A percentile compares a stretch with the other conserved stretches of the same genome.
These are phyloP conservation scores for Echeveria elegans DNA, from an alignment of 164 flowering plant genomes.

Conservation along the genomic window DNA sequence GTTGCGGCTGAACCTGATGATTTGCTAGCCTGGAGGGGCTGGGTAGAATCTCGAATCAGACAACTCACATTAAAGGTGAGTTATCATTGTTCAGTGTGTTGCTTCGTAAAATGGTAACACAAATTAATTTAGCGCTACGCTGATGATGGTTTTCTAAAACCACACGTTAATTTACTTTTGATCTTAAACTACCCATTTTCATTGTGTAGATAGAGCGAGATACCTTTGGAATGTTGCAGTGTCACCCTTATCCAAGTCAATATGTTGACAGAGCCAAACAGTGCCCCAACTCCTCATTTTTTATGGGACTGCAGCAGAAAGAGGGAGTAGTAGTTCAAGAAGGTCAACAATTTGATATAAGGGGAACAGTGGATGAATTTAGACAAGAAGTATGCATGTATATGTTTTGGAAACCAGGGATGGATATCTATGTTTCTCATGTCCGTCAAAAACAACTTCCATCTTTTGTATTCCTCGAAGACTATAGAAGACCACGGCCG, in stretches of 20 bases:
- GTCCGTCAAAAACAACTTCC: constrained; percentile 85
- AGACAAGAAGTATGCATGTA: constrained; percentile 67
- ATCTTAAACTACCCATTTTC: neutral
- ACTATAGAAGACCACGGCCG: constrained; percentile 51
- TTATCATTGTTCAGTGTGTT: constrained; percentile 13
- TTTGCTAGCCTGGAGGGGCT: constrained; percentile 86
- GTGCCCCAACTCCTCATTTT: constrained; percentile 75
- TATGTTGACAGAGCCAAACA: constrained; percentile 56
- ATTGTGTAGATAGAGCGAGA: constrained; percentile 85
- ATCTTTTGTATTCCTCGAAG: constrained; percentile 73
- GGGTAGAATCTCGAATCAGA: constrained; percentile 97
- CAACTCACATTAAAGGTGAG: constrained; percentile 83
- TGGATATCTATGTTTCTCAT: constrained; percentile 89
- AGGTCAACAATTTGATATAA: constrained; percentile 96
- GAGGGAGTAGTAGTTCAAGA: constrained; percentile 68
- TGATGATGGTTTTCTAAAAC: neutral
- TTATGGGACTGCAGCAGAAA: constrained; percentile 94
- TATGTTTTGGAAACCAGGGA: constrained; percentile 82
- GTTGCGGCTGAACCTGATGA: constrained; percentile 82
- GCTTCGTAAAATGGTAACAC: constrained; percentile 1
- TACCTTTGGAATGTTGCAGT: constrained; percentile 77
- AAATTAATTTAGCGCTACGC: neutral
- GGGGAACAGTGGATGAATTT: constrained; percentile 87
- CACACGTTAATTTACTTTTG: neutral
- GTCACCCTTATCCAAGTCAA: constrained; percentile 92